A percentile compares a stretch with the other conserved stretches of the same genome.
Conservation (phyloP, 768 basidiomycete species). For the Russula olivacea region DNA sequence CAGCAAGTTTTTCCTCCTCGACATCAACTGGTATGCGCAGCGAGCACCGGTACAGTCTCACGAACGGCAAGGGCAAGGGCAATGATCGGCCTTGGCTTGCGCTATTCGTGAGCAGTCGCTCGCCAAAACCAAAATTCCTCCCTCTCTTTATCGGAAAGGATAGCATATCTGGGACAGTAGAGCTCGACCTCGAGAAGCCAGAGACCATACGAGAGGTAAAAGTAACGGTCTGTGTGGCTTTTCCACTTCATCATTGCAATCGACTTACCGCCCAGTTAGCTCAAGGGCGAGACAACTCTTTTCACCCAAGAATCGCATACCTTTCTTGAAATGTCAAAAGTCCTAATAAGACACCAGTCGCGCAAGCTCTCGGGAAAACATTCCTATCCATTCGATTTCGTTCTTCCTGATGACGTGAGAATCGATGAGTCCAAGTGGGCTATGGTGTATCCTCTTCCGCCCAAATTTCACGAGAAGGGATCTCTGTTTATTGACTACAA, state of each 20-base stretch:
- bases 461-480: constrained; percentile 41
- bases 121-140: constrained; percentile 33
- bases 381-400: constrained; percentile 45
- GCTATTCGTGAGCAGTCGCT: constrained; percentile 42
- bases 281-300: constrained; percentile 15
- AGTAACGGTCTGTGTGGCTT: constrained; percentile 37
- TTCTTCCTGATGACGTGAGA: constrained; percentile 40
- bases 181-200: constrained; percentile 45
- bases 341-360: constrained; percentile 38
- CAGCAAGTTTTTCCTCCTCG: neutral
- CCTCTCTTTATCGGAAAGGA: constrained; percentile 48
- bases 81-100: constrained; percentile 45
- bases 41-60: constrained; percentile 41
- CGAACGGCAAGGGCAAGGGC: constrained; percentile 33
- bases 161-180: constrained; percentile 44
- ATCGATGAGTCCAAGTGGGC: constrained; percentile 34
- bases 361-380: constrained; percentile 42
- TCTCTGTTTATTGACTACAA: constrained; percentile 24
- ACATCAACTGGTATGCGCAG: neutral
- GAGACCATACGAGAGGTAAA: constrained; percentile 46
- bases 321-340: constrained; percentile 41
- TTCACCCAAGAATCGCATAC: constrained; percentile 44
- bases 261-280: neutral
- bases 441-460: constrained; percentile 42
- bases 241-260: neutral